A percentile compares a stretch with the other conserved stretches of the same genome.
These are phyloP conservation scores for Solanum okadae DNA, from an alignment of 257 asterid species.

Conservation along the genomic window DNA sequence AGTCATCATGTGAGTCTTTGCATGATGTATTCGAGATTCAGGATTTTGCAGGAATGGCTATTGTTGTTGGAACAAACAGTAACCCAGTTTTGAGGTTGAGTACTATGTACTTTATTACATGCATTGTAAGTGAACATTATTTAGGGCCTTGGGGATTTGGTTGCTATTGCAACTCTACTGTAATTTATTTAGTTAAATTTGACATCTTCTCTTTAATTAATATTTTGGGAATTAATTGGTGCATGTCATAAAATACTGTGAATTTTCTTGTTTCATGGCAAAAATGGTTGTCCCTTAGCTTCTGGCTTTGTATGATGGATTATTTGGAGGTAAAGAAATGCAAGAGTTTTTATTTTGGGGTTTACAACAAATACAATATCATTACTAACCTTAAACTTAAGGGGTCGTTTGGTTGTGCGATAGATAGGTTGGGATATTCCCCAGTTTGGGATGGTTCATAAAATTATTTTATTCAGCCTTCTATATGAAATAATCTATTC, in stretches of 20 bases:
- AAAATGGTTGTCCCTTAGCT: background rate
- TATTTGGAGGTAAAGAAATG: background rate
- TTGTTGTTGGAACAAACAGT: background rate
- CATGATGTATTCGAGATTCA: background rate
- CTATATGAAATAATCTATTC: background rate
- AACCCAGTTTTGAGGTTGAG: background rate
- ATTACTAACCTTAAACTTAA: no score
- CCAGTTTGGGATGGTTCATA: background rate
- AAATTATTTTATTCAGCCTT: no score
- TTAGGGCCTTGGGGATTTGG: background rate
- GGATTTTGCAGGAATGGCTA: background rate
- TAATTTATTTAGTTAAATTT: background rate
- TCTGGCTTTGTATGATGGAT: background rate
- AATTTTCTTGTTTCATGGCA: background rate
- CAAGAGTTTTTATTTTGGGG: background rate
- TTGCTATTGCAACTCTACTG: background rate
- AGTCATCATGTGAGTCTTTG: constrained; percentile 30
- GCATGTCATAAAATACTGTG: background rate
- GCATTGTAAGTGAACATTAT: background rate
- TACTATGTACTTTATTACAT: background rate
- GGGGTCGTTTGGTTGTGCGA: background rate
- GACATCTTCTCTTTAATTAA: background rate
- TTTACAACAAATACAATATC: background rate
- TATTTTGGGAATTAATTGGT: background rate
- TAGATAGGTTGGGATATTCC: background rate